phyloP scores from a whole-genome alignment of 1,284 basidiomycete genomes.

The Violaceomyces palustris region DNA sequence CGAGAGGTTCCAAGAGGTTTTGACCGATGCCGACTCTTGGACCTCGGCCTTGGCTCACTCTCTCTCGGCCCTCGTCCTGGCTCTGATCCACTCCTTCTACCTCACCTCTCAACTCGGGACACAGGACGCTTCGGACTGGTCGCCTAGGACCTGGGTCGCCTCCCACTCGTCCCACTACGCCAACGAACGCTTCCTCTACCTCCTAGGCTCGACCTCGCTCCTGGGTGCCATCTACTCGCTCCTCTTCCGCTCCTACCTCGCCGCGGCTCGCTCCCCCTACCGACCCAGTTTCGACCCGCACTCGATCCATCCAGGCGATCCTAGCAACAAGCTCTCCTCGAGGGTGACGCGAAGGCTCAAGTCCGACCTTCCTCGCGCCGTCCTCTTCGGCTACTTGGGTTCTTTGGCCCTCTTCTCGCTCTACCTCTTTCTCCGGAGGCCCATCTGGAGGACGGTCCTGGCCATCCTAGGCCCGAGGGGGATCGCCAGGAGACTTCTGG shows the following conservation, averaged over 20 bases:
- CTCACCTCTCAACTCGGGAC: conserved; percentile 2
- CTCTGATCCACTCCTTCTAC: conserved; percentile 6
- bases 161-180: conserved; percentile 34
- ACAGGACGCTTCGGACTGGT: conserved; percentile 12
- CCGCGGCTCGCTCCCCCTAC: neutral
- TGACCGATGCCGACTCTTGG: neutral
- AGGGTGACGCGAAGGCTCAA: conserved; percentile 4
- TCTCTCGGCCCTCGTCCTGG: conserved; percentile 7
- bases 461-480: conserved; percentile 26
- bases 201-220: conserved; percentile 7
- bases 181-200: conserved; percentile 34
- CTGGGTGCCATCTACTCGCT: conserved; percentile 14
- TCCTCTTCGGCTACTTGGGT: neutral
- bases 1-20: neutral
- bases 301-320: too few species aligned
- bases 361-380: conserved; percentile 4
- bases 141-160: conserved; percentile 23
- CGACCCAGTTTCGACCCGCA: too few species aligned
- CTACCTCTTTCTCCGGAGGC: conserved; percentile 23
- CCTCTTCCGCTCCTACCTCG: conserved; percentile 4
- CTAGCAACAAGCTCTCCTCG: too few species aligned
- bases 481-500: conserved; percentile 17
- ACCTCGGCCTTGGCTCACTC: conserved; percentile 6
- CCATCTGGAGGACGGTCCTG: conserved; percentile 25
- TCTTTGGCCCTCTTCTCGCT: conserved; percentile 2